phyloP scores from a whole-genome alignment of 129 eudicot genomes.

The Ambrosia trifida region DNA sequence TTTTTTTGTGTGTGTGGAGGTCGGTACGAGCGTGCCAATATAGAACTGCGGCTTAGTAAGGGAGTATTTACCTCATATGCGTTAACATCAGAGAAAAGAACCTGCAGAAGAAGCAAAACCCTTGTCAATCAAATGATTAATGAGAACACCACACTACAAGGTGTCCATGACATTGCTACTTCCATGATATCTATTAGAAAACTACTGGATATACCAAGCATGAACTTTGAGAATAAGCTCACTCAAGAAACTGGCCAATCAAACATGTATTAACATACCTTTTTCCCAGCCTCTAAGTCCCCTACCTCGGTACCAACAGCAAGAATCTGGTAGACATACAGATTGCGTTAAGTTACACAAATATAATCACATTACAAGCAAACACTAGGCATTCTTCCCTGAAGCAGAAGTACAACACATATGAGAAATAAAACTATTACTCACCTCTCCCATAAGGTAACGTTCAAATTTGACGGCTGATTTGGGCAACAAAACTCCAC shows the following conservation, averaged over 20 bases:
- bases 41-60: neutral
- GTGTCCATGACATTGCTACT: neutral
- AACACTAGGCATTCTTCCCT: neutral
- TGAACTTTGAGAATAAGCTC: slow-evolving; percentile 12
- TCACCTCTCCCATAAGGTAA: slow-evolving; percentile 95
- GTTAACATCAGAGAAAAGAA: slow-evolving; percentile 86
- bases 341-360: neutral
- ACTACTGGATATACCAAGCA: neutral
- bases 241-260: neutral
- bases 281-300: slow-evolving; percentile 81
- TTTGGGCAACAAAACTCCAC: slow-evolving; percentile 92
- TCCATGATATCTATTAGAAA: neutral
- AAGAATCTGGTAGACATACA: slow-evolving; percentile 54
- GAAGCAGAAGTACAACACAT: too few relatives aligned
- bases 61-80: slow-evolving; percentile 42
- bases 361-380: neutral
- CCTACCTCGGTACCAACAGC: slow-evolving; percentile 85
- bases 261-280: slow-evolving; percentile 46
- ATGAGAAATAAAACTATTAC: neutral
- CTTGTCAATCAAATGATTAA: slow-evolving; percentile 7
- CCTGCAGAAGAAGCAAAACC: slow-evolving; percentile 49
- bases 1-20: neutral
- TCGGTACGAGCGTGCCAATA: too few relatives aligned
- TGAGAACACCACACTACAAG: neutral
- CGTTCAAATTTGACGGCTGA: slow-evolving; percentile 96